Percentiles rank a stretch among this genome's conserved stretches.
phyloP scores from a whole-genome alignment of 257 asterid genomes.

The Penstemon eatonii region DNA sequence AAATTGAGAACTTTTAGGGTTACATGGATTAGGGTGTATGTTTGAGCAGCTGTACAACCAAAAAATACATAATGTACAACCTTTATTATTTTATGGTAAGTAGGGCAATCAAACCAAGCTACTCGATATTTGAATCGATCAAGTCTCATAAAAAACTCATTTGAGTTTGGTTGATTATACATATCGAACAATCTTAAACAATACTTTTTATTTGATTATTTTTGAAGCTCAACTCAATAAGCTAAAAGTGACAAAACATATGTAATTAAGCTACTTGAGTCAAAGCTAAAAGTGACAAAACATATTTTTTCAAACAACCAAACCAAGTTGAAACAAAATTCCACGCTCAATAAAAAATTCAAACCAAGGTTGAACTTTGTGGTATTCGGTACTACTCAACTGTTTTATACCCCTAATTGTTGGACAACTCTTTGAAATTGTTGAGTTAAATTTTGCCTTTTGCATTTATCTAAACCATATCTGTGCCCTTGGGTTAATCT shows the following conservation, averaged over 20 bases:
- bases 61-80: background rate
- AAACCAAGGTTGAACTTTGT: too few species aligned
- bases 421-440: background rate
- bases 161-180: background rate
- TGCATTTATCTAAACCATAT: slow-evolving; percentile 1
- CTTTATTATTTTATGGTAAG: background rate
- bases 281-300: too few species aligned
- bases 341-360: too few species aligned
- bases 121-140: too few species aligned
- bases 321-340: too few species aligned
- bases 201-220: background rate
- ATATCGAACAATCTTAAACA: background rate
- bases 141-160: background rate
- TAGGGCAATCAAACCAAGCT: background rate
- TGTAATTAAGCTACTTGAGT: too few species aligned
- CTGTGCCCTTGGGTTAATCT: background rate
- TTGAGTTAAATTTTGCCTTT: slow-evolving; percentile 4
- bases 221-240: background rate
- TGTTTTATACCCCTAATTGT: background rate
- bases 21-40: background rate
- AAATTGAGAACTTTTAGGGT: background rate
- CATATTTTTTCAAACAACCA: too few species aligned
- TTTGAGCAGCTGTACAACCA: background rate
- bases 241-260: too few species aligned
- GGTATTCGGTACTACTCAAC: background rate